Base-by-base conservation (phyloP, 352 stramenopile species). In the Phytophthora fragariae region DNA sequence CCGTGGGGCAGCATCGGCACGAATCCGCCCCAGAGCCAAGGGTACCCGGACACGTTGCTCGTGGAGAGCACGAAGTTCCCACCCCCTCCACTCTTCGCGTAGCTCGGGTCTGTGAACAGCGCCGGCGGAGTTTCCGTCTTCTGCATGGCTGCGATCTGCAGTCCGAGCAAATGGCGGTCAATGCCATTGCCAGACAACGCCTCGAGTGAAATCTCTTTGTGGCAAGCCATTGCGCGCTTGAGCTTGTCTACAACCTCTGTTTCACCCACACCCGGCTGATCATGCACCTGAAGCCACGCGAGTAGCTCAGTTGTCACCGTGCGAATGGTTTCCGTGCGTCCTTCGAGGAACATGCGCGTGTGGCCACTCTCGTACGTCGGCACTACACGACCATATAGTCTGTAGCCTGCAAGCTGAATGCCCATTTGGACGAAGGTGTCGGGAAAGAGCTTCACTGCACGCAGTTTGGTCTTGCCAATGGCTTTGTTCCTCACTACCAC, bases 361-460 rank as follows among this genome's bases (percentile, higher is more conserved):
- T 99, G 95, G 4, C 89, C 97, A 47, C 95, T 97, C 76, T 99
- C 97, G 70, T 99, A 99, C 7, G 96, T 99, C 21, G 92, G 94
- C 4, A 95, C 91, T 52, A 90, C 82, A 56, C 96, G 79, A 2
- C 87, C 85, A 84, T 93, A 98, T 1, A 98, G 82, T 59, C 92
- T 85, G 66, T 92, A 98, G 0, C 91, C 90, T 1, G 93, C 94
- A 15, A 98, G 76, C 70, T 99, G 96, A 56, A 99, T 96, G 9
- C 86, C 94, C 80, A 99, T 93, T 79, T 99, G 97, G 24, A 98
- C 85, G 65, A 97, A 99, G 9, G 93, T 95, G 80, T 99, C 97
- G 3, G 97, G 95, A 52, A 95, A 97, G 52, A 97, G 86, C 15
- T 79, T 80, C 31, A 87, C 73, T 0, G 79, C 56, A 65, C 97